Evolutionary conservation across 2,329 filamentous ascomycete genomes (phyloP).

Genomic region (Epichloe baconii): DNA sequence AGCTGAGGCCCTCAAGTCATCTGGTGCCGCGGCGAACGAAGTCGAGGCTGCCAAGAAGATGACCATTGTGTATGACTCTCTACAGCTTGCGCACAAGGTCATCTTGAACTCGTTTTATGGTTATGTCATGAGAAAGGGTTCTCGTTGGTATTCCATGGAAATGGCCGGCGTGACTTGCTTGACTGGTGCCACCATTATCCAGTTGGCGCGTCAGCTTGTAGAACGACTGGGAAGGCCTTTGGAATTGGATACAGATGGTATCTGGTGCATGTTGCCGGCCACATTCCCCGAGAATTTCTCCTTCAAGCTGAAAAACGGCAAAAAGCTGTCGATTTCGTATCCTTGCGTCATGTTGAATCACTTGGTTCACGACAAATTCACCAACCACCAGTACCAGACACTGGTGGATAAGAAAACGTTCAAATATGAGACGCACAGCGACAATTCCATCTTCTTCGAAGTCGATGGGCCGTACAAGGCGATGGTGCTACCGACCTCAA

Average conservation of each 20-base stretch:
- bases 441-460: constrained; percentile 99
- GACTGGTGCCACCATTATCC: constrained; percentile 92
- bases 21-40: constrained; percentile 62
- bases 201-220: constrained; percentile 85
- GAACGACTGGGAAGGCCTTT: constrained; percentile 86
- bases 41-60: constrained; percentile 97
- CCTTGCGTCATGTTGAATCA: constrained; percentile 99
- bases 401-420: constrained; percentile 66
- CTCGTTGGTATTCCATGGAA: constrained; percentile 97
- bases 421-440: constrained; percentile 92
- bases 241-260: constrained; percentile 95
- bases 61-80: constrained; percentile 89
- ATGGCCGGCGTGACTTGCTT: constrained; percentile 98
- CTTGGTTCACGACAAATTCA: constrained; percentile 85
- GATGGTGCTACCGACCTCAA: constrained; percentile 94
- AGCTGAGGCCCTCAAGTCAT: constrained; percentile 70
- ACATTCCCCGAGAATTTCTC: constrained; percentile 94
- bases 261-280: constrained; percentile 97
- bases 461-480: constrained; percentile 95
- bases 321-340: constrained; percentile 93
- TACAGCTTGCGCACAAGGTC: constrained; percentile 96
- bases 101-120: constrained; percentile 99
- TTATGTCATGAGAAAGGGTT: constrained; percentile 98
- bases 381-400: constrained; percentile 94
- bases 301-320: constrained; percentile 89